phyloP scores from a whole-genome alignment of 768 basidiomycete genomes.

The Serpula lacrymans region DNA sequence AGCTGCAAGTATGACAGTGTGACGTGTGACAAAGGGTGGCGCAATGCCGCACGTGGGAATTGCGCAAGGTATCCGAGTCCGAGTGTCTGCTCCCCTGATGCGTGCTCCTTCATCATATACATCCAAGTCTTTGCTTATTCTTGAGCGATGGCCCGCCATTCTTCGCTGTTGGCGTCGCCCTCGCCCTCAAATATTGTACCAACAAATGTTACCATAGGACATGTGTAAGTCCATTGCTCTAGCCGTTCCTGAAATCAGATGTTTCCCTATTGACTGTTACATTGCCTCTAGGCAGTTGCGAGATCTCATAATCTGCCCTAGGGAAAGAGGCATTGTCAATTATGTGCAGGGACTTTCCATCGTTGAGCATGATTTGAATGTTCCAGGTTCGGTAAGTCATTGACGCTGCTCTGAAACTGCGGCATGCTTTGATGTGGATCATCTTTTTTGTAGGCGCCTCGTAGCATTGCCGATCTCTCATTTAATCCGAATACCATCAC shows the following conservation, averaged over 20 bases:
- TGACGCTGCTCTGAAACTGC: conserved; percentile 6
- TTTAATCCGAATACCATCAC: conserved; percentile 66
- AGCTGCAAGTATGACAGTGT: no score
- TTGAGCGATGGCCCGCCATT: conserved; percentile 44
- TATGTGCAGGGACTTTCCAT: conserved; percentile 54
- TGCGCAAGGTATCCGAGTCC: no score
- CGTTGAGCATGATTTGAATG: conserved; percentile 56
- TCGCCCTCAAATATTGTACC: conserved; percentile 39
- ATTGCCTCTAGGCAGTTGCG: conserved; percentile 72
- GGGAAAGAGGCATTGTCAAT: conserved; percentile 60
- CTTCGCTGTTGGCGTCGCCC: conserved; percentile 40
- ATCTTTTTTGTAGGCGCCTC: conserved; percentile 36
- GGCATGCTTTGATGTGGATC: conserved; percentile 14
- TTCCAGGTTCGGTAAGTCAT: conserved; percentile 43
- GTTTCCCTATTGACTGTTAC: no score
- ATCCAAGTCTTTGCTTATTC: no score
- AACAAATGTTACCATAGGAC: conserved; percentile 51
- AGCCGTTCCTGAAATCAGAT: not conserved
- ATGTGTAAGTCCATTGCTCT: conserved; percentile 47
- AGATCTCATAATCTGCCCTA: conserved; percentile 74
- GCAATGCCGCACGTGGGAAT: no score
- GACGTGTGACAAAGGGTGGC: no score
- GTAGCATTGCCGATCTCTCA: conserved; percentile 47
- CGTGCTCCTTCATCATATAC: no score
- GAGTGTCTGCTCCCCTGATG: no score